A percentile compares a stretch with the other conserved stretches of the same genome.
These are phyloP conservation scores for Vanrija sp. DNA, from an alignment of 1,284 basidiomycete species.

Conservation along the genomic window DNA sequence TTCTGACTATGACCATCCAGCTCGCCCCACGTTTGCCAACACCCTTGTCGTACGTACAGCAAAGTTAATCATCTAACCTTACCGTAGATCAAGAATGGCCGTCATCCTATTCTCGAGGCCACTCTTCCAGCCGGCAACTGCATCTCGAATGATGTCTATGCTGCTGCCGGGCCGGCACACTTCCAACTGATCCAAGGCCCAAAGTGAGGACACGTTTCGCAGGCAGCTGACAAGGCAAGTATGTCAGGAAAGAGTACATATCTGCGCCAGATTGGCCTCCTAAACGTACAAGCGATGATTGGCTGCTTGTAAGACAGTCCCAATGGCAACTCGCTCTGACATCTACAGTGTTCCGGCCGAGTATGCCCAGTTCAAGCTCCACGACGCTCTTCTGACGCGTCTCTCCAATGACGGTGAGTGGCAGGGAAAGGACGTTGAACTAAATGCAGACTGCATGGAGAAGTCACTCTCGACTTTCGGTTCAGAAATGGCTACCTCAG, in stretches of 20 bases:
- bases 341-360: constrained; percentile 67
- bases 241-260: constrained; percentile 95
- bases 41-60: constrained; percentile 58
- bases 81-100: constrained; percentile 65
- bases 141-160: constrained; percentile 72
- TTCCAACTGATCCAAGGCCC: constrained; percentile 88
- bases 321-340: background rate
- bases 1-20: constrained; percentile 48
- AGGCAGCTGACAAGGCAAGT: constrained; percentile 48
- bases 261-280: constrained; percentile 75
- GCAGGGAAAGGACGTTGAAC: background rate
- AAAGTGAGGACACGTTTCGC: constrained; percentile 57
- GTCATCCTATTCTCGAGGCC: constrained; percentile 79
- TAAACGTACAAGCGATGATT: constrained; percentile 79
- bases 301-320: constrained; percentile 64
- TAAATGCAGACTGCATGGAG: constrained; percentile 57
- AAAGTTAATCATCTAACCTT: background rate
- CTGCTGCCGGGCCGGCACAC: constrained; percentile 63
- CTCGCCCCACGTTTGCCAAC: constrained; percentile 79
- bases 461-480: constrained; percentile 87
- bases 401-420: constrained; percentile 71
- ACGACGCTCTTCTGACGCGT: constrained; percentile 77
- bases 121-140: constrained; percentile 65
- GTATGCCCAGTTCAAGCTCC: constrained; percentile 78
- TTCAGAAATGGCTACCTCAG: constrained; percentile 81